Evolutionary conservation across 2,329 filamentous ascomycete species (phyloP).

Genomic region (Ophiostoma quercus): DNA sequence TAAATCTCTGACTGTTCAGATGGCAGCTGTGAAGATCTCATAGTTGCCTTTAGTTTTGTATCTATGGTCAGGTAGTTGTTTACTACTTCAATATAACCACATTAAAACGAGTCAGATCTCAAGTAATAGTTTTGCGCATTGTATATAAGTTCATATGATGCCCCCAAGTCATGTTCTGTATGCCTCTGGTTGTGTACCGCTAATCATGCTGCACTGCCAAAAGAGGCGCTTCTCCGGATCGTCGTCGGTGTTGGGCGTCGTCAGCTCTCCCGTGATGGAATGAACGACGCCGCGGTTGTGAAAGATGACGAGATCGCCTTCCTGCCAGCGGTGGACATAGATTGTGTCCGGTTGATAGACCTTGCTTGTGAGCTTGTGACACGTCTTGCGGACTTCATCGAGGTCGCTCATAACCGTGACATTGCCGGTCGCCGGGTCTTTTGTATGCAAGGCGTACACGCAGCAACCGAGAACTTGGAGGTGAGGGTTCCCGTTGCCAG

Average conservation of each 20-base stretch:
- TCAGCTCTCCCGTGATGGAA: conserved; percentile 3
- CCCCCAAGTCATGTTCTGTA: too few species aligned
- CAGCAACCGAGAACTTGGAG: conserved; percentile 7
- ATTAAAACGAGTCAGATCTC: too few species aligned
- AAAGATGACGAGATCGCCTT: conserved; percentile 8
- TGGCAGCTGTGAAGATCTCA: too few species aligned
- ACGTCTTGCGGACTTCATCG: not conserved
- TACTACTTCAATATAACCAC: too few species aligned
- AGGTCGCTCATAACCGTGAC: not conserved
- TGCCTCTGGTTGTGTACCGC: not conserved
- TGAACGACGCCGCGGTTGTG: conserved; percentile 9
- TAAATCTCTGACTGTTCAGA: too few species aligned
- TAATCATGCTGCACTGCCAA: conserved; percentile 12
- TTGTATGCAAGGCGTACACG: conserved; percentile 3
- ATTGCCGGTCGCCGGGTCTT: not conserved
- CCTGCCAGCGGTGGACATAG: conserved; percentile 12
- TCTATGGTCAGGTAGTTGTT: too few species aligned
- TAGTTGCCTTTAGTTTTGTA: too few species aligned
- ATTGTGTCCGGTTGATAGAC: not conserved
- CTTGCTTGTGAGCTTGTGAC: conserved; percentile 1
- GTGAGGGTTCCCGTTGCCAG: not conserved
- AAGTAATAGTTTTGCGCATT: too few species aligned
- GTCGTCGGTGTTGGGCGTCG: not conserved
- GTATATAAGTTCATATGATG: too few species aligned
- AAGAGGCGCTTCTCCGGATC: conserved; percentile 2